Percentiles rank a stretch among this genome's conserved stretches.
These are phyloP conservation scores for Hypoxylon fuscum DNA, from an alignment of 495 filamentous ascomycete genomes.

Conservation along the genomic window DNA sequence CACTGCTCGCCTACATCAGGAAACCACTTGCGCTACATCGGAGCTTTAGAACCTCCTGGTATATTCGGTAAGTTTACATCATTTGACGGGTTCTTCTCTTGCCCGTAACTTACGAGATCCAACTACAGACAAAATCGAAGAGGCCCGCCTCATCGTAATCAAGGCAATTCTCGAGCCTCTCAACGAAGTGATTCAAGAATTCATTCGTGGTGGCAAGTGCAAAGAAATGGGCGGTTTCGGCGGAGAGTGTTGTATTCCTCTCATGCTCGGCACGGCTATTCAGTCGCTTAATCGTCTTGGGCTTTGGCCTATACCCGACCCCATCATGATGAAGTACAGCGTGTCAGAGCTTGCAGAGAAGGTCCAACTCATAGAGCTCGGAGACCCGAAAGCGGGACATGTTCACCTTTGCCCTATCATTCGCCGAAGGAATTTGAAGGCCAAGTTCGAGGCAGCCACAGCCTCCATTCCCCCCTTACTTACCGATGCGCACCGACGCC, in stretches of 20 bases:
- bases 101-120: neutral
- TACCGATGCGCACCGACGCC: conserved; percentile 18
- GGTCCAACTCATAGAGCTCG: conserved; percentile 8
- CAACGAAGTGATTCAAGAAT: no score
- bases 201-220: no score
- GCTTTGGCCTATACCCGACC: conserved; percentile 28
- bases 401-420: no score
- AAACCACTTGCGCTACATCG: conserved; percentile 20
- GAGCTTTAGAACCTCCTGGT: conserved; percentile 32
- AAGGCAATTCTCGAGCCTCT: no score
- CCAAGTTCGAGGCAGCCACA: conserved; percentile 7
- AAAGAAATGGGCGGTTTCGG: no score
- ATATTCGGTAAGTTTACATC: conserved; percentile 35
- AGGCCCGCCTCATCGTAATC: conserved; percentile 7
- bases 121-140: conserved; percentile 24
- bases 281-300: conserved; percentile 18
- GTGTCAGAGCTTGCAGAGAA: conserved; percentile 14
- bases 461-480: conserved; percentile 19
- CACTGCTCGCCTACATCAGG: conserved; percentile 10
- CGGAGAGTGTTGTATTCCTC: no score
- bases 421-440: no score
- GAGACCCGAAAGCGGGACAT: neutral
- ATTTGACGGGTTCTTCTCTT: neutral
- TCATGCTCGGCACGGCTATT: conserved; percentile 22
- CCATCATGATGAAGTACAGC: no score